Conservation (phyloP, 179 eudicot genomes). For the Silene noctiflora region DNA sequence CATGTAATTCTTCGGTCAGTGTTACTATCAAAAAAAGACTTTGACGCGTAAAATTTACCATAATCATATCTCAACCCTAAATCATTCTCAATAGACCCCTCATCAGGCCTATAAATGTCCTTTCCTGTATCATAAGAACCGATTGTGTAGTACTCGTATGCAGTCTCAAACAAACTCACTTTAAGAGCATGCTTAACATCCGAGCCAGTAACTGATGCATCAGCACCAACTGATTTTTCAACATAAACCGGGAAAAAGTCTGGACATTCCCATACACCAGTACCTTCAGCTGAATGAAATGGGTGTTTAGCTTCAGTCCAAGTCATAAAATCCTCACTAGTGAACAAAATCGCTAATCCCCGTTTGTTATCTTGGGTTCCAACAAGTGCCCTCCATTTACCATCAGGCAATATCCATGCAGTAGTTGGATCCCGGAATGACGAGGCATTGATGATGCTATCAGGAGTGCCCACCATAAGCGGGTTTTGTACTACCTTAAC, state of each 20-base stretch:
- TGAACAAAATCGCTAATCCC: conserved; percentile 48
- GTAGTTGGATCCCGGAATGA: conserved; percentile 65
- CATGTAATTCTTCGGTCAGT: conserved; percentile 43
- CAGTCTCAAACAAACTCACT: conserved; percentile 44
- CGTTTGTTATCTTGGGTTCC: conserved; percentile 37
- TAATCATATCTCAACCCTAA: conserved; percentile 34
- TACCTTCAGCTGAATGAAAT: conserved; percentile 33
- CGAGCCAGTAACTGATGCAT: conserved; percentile 35
- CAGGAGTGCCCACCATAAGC: conserved; percentile 23
- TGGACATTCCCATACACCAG: conserved; percentile 49
- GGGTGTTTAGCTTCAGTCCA: conserved; percentile 48
- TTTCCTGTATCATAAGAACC: conserved; percentile 38
- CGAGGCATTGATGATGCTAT: conserved; percentile 26
- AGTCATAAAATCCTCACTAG: conserved; percentile 47
- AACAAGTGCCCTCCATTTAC: conserved; percentile 47
- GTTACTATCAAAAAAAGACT: conserved; percentile 43
- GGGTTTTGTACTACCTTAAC: conserved; percentile 56
- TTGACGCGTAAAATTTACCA: conserved; percentile 46
- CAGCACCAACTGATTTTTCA: conserved; percentile 28
- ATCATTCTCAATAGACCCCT: conserved; percentile 49
- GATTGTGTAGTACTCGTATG: conserved; percentile 52
- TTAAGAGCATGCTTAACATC: conserved; percentile 52
- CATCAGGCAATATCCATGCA: conserved; percentile 46
- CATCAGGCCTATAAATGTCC: conserved; percentile 47
- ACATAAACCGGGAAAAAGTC: conserved; percentile 51